These are phyloP conservation scores for Kregervanrija fluxuum DNA, from an alignment of 805 yeast genomes.

Conservation along the genomic window DNA sequence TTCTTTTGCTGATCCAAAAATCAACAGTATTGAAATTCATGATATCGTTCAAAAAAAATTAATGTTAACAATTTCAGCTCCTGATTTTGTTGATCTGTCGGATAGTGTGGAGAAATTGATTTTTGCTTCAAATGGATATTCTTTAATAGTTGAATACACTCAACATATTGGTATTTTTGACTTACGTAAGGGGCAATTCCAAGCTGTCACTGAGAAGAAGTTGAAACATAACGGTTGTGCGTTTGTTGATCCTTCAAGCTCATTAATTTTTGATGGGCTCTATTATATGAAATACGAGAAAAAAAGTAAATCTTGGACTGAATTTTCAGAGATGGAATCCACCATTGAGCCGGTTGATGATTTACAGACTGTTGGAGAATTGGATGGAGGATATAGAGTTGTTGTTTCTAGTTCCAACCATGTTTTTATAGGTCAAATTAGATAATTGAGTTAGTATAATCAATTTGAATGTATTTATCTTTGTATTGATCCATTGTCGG, in stretches of 20 bases:
- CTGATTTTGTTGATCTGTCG: constrained; percentile 10
- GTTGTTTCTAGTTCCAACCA: not conserved
- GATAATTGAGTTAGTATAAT: too few relatives aligned
- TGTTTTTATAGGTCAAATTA: not conserved
- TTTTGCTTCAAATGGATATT: constrained; percentile 49
- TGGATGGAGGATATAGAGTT: not conserved
- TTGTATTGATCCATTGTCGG: too few relatives aligned
- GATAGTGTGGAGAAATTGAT: constrained; percentile 7
- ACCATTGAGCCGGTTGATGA: not conserved
- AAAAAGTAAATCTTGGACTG: constrained; percentile 4
- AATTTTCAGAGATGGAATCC: not conserved
- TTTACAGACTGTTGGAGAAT: not conserved
- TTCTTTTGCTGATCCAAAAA: constrained; percentile 9
- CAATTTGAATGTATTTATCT: too few relatives aligned
- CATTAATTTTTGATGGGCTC: constrained; percentile 1
- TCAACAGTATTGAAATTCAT: constrained; percentile 30
- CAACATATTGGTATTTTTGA: constrained; percentile 16
- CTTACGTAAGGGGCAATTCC: constrained; percentile 16
- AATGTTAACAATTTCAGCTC: constrained; percentile 26
- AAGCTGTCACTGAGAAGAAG: not conserved
- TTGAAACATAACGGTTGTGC: not conserved
- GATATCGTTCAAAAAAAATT: constrained; percentile 32
- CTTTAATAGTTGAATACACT: constrained; percentile 30
- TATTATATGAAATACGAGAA: constrained; percentile 6
- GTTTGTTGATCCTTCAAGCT: constrained; percentile 9